Evolutionary conservation across 31 red algal genomes (phyloP), one percentile per base, ranked within the genome.

Genomic region (Endocladia muricata): DNA sequence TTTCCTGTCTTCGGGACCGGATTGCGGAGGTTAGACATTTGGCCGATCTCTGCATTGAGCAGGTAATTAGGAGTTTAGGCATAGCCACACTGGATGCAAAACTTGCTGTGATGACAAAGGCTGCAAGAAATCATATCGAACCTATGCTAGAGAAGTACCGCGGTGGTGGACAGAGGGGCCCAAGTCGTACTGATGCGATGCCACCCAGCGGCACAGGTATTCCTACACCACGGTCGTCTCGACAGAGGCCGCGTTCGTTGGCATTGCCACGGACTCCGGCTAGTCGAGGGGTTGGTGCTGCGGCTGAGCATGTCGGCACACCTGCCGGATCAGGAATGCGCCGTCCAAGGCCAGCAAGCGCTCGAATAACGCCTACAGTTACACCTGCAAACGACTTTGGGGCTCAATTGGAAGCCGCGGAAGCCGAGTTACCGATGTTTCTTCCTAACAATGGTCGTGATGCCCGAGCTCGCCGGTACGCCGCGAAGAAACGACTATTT

Each of bases 131-230:
- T 62, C 84, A 88, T 39, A 31, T 88, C 0, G 62, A 79, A 22
- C 64, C 84, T 43, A 61, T 70, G 2, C 54, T 88, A 6, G 82
- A 85, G 25, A 85, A 85, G 37, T 76, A 76, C 13, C 82, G 82
- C 21, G 58, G 28, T 11, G 41, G 21, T 48, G 61, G 1, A 43
- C 56, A 73, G 34, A 21, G 32, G 1, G 55, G 28, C 19, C 7
- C 51, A 1, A 49, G 40, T 4, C 52, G 70, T 3, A 22, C 57
- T 21, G 11, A 3, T 11, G 37, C 60, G 17, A 55, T 41, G 19
- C 44, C 54, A 55, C 48, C 79, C 55, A 63, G 64, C 34, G 38
- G 42, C 44, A 33, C 79, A 0, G 79, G 30, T 13, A n/a, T 58
- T 61, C 41, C 61, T 1, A 85, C 82, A n/a, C 82, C 82, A 33